Evolutionary conservation across 2,329 filamentous ascomycete species (phyloP).

Genomic region (Proliferodiscus dingleyae): DNA sequence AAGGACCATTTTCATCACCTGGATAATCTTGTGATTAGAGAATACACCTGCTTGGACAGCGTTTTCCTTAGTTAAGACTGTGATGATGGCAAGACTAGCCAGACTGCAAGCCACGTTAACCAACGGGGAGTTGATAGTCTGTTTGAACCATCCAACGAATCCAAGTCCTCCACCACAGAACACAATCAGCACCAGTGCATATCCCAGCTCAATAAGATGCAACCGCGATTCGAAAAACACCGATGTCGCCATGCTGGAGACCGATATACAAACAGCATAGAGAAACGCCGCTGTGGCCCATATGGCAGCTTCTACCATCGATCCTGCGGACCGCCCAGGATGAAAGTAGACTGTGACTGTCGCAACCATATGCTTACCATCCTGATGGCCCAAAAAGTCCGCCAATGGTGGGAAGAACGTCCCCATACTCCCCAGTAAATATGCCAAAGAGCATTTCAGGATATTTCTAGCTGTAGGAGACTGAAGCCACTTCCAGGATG

Average conservation of each 20-base stretch:
- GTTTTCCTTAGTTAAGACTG: slow-evolving; percentile 85
- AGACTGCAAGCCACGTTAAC: slow-evolving; percentile 84
- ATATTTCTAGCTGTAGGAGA: slow-evolving; percentile 75
- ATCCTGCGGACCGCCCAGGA: slow-evolving; percentile 77
- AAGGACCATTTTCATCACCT: slow-evolving; percentile 79
- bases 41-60: slow-evolving; percentile 78
- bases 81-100: slow-evolving; percentile 83
- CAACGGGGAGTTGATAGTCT: slow-evolving; percentile 69
- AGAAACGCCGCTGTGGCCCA: slow-evolving; percentile 73
- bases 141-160: slow-evolving; percentile 83
- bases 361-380: slow-evolving; percentile 90
- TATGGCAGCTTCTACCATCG: slow-evolving; percentile 80
- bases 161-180: slow-evolving; percentile 85
- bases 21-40: slow-evolving; percentile 73
- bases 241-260: slow-evolving; percentile 84
- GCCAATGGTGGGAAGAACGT: slow-evolving; percentile 76
- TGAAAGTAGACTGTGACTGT: slow-evolving; percentile 96
- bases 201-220: slow-evolving; percentile 64
- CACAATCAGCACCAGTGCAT: slow-evolving; percentile 72
- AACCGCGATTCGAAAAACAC: slow-evolving; percentile 68
- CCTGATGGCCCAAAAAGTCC: slow-evolving; percentile 70
- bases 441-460: slow-evolving; percentile 87
- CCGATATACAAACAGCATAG: slow-evolving; percentile 71
- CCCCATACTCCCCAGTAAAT: slow-evolving; percentile 77
- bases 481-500: slow-evolving; percentile 54